phyloP scores from a whole-genome alignment of 139 green algal species.

The Chlamydomonas sp. region DNA sequence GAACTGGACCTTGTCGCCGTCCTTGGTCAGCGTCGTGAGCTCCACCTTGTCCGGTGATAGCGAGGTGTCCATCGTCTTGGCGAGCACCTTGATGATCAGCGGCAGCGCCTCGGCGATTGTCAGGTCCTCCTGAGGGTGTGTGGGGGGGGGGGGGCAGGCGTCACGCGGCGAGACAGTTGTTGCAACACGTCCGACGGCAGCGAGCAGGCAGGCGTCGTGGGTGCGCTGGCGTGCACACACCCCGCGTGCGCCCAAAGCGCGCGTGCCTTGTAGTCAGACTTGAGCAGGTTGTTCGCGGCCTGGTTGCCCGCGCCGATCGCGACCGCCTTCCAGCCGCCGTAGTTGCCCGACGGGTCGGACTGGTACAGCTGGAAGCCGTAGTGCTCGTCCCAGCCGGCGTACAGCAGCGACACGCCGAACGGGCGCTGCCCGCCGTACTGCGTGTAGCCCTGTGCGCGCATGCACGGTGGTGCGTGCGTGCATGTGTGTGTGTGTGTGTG shows the following conservation, averaged over 20 bases:
- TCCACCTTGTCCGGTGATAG: conserved; percentile 92
- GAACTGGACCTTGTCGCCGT: conserved; percentile 57
- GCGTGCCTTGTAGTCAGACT: conserved; percentile 88
- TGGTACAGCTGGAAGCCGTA: conserved; percentile 97
- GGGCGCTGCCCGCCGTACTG: conserved; percentile 95
- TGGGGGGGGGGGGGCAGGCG: too few species aligned
- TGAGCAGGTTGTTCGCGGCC: conserved; percentile 80
- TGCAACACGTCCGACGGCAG: too few species aligned
- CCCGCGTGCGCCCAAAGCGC: too few species aligned
- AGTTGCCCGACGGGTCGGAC: conserved; percentile 94
- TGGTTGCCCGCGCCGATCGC: conserved; percentile 89
- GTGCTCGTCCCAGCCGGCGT: conserved; percentile 92
- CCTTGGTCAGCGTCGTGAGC: conserved; percentile 70
- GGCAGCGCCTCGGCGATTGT: conserved; percentile 37
- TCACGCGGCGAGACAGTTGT: too few species aligned
- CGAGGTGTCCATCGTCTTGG: conserved; percentile 95
- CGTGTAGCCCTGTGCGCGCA: conserved; percentile 93
- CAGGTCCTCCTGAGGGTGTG: too few species aligned
- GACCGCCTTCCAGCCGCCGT: conserved; percentile 93
- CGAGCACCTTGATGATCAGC: conserved; percentile 87
- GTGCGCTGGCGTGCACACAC: too few species aligned
- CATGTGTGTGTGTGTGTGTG: too few species aligned
- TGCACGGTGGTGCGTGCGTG: too few species aligned
- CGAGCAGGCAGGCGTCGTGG: too few species aligned
- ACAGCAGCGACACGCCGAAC: conserved; percentile 97